These are phyloP conservation scores for Alternaria ventricosa DNA, from an alignment of 2,329 filamentous ascomycete species.

Conservation along the genomic window DNA sequence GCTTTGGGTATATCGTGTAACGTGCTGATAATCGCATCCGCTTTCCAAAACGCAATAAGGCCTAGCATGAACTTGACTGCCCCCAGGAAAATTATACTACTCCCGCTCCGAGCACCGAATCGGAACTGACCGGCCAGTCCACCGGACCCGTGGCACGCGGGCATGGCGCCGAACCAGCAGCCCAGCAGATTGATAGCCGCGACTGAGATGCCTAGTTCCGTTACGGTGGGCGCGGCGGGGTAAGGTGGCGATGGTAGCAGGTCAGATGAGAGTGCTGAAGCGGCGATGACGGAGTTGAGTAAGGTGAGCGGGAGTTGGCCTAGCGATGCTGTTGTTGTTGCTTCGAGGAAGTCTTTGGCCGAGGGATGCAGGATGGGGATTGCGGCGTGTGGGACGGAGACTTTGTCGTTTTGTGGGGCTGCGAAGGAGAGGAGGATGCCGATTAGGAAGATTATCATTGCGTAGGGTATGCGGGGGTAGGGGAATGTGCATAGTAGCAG, in stretches of 20 bases:
- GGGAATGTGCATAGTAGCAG: conserved; percentile 72
- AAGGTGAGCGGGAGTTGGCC: conserved; percentile 91
- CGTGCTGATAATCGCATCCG: conserved; percentile 73
- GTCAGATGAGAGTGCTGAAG: conserved; percentile 77
- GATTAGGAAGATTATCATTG: conserved; percentile 72
- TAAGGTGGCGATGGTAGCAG: conserved; percentile 71
- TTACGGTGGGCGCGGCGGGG: conserved; percentile 69
- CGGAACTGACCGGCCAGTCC: conserved; percentile 89
- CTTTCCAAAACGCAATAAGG: conserved; percentile 65
- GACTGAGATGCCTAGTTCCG: conserved; percentile 80
- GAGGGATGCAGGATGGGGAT: conserved; percentile 60
- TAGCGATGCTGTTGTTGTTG: conserved; percentile 71
- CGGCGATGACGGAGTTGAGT: conserved; percentile 90
- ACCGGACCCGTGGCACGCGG: conserved; percentile 90
- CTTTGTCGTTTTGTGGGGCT: conserved; percentile 23
- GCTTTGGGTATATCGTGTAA: conserved; percentile 76
- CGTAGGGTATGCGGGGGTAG: conserved; percentile 75
- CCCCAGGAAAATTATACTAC: conserved; percentile 82
- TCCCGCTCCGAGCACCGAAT: conserved; percentile 88
- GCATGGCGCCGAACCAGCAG: conserved; percentile 95
- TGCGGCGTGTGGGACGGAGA: conserved; percentile 55
- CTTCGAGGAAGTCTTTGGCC: conserved; percentile 56
- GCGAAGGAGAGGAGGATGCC: conserved; percentile 71
- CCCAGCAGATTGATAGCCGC: conserved; percentile 81
- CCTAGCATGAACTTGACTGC: conserved; percentile 77